These are phyloP conservation scores for Globisporangium cederbergense DNA, from an alignment of 352 stramenopile species.

Conservation along the genomic window DNA sequence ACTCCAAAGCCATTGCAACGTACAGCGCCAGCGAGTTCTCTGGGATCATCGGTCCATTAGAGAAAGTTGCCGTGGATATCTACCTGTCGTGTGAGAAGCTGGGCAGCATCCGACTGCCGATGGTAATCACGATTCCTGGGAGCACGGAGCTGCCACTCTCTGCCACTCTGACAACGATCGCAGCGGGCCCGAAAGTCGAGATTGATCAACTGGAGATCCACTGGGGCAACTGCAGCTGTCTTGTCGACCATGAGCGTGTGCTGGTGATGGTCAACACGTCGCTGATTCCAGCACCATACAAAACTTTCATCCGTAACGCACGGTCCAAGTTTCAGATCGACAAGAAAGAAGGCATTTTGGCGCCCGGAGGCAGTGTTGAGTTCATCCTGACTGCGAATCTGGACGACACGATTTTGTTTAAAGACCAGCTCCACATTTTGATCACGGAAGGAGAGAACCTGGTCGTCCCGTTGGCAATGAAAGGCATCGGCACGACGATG, in stretches of 20 bases:
- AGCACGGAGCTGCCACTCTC: constrained; percentile 88
- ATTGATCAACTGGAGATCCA: constrained; percentile 80
- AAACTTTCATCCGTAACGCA: constrained; percentile 91
- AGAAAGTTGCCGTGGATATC: constrained; percentile 68
- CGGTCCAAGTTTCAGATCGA: constrained; percentile 92
- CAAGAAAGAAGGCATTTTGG: constrained; percentile 82
- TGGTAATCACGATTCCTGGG: constrained; percentile 82
- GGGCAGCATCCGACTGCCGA: constrained; percentile 87
- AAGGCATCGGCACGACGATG: constrained; percentile 93
- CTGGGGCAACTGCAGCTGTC: constrained; percentile 90
- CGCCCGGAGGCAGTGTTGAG: constrained; percentile 68
- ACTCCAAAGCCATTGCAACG: constrained; percentile 76
- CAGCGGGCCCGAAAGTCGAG: constrained; percentile 83
- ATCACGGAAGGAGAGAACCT: constrained; percentile 90
- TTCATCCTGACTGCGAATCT: constrained; percentile 87
- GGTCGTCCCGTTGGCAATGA: constrained; percentile 85
- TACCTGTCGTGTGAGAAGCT: constrained; percentile 88
- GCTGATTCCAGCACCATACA: constrained; percentile 89
- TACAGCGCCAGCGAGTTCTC: constrained; percentile 66
- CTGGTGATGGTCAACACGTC: constrained; percentile 88
- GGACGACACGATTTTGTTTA: constrained; percentile 91
- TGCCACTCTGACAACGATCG: constrained; percentile 79
- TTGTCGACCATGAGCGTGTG: constrained; percentile 71
- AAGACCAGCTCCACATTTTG: constrained; percentile 93
- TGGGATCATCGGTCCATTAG: constrained; percentile 62